phyloP scores from a whole-genome alignment of 1,284 basidiomycete species.

The Bjerkandera adusta region DNA sequence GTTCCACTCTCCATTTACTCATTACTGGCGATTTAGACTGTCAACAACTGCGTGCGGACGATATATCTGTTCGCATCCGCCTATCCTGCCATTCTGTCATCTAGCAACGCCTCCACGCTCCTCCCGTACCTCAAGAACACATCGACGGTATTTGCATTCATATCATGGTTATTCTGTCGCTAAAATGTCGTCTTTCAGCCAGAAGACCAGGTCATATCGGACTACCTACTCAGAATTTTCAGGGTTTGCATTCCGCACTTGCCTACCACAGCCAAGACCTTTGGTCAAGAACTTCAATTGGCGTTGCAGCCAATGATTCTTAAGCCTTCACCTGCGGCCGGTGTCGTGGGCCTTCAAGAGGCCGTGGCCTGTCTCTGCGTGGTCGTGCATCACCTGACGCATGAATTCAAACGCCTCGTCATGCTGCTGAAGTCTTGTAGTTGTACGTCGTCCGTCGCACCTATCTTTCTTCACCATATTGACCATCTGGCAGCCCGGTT shows the following conservation, averaged over 20 bases:
- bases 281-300: slow-evolving; percentile 81
- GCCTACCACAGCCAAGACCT: slow-evolving; percentile 84
- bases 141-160: slow-evolving; percentile 49
- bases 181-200: slow-evolving; percentile 40
- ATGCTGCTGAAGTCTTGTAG: slow-evolving; percentile 83
- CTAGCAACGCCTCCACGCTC: slow-evolving; percentile 76
- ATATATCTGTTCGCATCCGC: slow-evolving; percentile 81
- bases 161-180: neutral
- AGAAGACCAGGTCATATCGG: slow-evolving; percentile 81
- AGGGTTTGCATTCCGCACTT: slow-evolving; percentile 81
- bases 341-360: slow-evolving; percentile 78
- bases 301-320: slow-evolving; percentile 86
- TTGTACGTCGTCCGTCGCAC: slow-evolving; percentile 40
- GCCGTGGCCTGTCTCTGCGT: slow-evolving; percentile 89
- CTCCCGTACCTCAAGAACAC: slow-evolving; percentile 87
- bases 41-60: slow-evolving; percentile 80
- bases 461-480: slow-evolving; percentile 4
- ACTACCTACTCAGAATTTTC: slow-evolving; percentile 88
- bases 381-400: slow-evolving; percentile 82
- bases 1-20: slow-evolving; percentile 19
- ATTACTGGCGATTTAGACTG: slow-evolving; percentile 46
- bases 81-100: slow-evolving; percentile 79
- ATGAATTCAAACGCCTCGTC: slow-evolving; percentile 77
- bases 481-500: slow-evolving; percentile 45
- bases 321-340: slow-evolving; percentile 69